Base-by-base conservation (phyloP, 306 rosid genomes). In the Citrullus colocynthis region DNA sequence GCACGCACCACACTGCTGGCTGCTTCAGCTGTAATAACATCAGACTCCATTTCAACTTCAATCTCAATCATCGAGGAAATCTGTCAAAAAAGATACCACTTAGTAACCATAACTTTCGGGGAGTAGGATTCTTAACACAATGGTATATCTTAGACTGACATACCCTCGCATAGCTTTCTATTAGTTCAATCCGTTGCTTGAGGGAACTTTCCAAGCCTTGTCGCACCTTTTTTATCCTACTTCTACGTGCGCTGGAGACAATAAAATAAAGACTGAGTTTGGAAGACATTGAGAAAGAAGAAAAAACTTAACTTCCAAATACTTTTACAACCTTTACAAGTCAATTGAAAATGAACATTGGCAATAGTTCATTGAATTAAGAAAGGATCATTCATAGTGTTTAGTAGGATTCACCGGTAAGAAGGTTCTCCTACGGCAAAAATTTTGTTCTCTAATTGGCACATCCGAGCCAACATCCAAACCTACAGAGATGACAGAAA, bases 381-480 rank as follows among this genome's bases (percentile, higher is more conserved):
- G 71, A 34, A 72, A 83, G 54, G 16, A 77, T 30, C 44, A 63
- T 15, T 51, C 39, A 61, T 13, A 62, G 63, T 77, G 49, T 75
- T 63, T 78, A 64, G 56, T 59, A 52, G 45, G 78, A 63, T 80
- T 88, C 85, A 95, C 99, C 97, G 88, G 79, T 95, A 95, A 76
- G 92, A 88, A 79, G 97, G 91, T 78, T 95, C 97, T 82, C 99
- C 99, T 57, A 92, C 91, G 18, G 97, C 99, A 65, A 88, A 82
- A 76, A 95, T 95, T 87, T 95, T 92, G 90, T 92, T 92, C 88
- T 95, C 93, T 59, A 95, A 90, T 86, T 95, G 99, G 89, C 92
- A 89, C 97, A 95, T 92, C 77, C 99, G 88, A 87, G 97, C 97
- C 83, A 95, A 83, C 93, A 95, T 90, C 99, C 97, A 95, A 64